These are phyloP conservation scores for Plectranthus barbatus DNA, from an alignment of 257 asterid genomes.

Conservation along the genomic window DNA sequence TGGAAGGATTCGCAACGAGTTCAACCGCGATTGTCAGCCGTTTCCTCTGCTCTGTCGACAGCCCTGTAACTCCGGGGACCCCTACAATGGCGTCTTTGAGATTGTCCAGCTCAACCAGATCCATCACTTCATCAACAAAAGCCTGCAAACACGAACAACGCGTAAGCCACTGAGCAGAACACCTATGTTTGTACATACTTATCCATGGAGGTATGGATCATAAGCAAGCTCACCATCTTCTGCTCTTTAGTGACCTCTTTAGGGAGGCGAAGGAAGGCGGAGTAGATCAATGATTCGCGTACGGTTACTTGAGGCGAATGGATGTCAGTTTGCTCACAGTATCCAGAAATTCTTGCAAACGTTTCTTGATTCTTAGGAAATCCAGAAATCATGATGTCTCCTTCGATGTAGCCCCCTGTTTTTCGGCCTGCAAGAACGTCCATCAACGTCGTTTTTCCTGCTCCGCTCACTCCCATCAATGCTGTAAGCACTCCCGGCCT, in stretches of 20 bases:
- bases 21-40: constrained; percentile 67
- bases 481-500: constrained; percentile 73
- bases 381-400: constrained; percentile 61
- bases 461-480: constrained; percentile 73
- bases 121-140: constrained; percentile 66
- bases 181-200: too few relatives aligned
- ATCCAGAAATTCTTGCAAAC: constrained; percentile 68
- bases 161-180: not conserved
- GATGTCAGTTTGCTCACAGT: constrained; percentile 64
- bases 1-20: constrained; percentile 68
- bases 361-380: constrained; percentile 67
- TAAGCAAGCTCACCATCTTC: constrained; percentile 40
- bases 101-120: constrained; percentile 54
- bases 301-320: constrained; percentile 78
- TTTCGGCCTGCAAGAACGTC: constrained; percentile 70
- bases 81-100: constrained; percentile 65
- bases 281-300: constrained; percentile 50
- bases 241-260: constrained; percentile 50
- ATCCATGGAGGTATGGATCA: not conserved
- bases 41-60: constrained; percentile 71
- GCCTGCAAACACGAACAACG: constrained; percentile 22
- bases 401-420: constrained; percentile 62
- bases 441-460: constrained; percentile 70
- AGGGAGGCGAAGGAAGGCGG: constrained; percentile 66
- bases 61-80: constrained; percentile 54